Percentiles rank a stretch among this genome's conserved stretches.
Evolutionary conservation across 257 asterid genomes (phyloP).

Genomic region (Nicotiana otophora): DNA sequence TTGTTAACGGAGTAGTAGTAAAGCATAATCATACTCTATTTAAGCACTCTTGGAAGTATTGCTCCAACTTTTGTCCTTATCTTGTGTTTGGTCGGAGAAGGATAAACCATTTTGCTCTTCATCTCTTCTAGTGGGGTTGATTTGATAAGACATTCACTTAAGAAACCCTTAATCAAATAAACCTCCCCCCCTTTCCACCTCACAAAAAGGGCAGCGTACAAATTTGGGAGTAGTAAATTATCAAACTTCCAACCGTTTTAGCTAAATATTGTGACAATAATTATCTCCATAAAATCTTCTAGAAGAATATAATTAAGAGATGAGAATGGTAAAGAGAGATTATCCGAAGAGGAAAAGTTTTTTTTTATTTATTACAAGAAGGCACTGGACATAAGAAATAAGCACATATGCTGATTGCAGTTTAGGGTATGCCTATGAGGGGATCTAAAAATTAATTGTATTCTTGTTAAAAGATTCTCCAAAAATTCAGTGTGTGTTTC

Average conservation of each 20-base stretch:
- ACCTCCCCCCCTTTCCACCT: not conserved
- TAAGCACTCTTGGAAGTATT: not conserved
- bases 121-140: slow-evolving; percentile 2
- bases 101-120: slow-evolving; percentile 20
- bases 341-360: not conserved
- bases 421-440: slow-evolving; percentile 14
- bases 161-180: not conserved
- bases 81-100: slow-evolving; percentile 5
- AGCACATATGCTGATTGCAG: slow-evolving; percentile 31
- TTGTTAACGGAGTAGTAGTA: slow-evolving; percentile 9
- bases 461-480: slow-evolving; percentile 10
- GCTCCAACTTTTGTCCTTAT: not conserved
- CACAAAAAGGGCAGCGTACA: not conserved
- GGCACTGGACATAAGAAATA: slow-evolving; percentile 17
- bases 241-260: not conserved
- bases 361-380: not conserved
- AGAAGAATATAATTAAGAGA: not conserved
- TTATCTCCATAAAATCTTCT: not conserved
- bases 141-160: slow-evolving; percentile 15
- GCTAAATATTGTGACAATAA: not conserved
- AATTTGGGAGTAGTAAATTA: not conserved
- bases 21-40: slow-evolving; percentile 3
- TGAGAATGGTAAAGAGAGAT: not conserved
- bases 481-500: slow-evolving; percentile 10
- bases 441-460: not conserved